These are phyloP conservation scores for Jamesozyma jinghongensis DNA, from an alignment of 805 yeast genomes.

Conservation along the genomic window DNA sequence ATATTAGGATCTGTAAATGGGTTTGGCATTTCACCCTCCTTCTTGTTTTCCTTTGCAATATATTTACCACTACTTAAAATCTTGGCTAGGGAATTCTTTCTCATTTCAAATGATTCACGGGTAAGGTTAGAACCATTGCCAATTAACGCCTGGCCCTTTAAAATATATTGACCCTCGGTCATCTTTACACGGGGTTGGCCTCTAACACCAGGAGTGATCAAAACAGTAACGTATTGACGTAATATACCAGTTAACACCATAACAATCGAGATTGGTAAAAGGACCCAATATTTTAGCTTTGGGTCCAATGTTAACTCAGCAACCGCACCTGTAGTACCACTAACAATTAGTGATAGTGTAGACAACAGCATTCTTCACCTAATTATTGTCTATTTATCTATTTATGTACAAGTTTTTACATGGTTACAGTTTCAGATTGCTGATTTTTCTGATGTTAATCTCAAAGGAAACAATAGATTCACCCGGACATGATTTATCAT, in stretches of 20 bases:
- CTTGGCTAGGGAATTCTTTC: constrained; percentile 41
- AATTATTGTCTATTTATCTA: not conserved
- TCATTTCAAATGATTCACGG: constrained; percentile 41
- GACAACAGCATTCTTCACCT: constrained; percentile 1
- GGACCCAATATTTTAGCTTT: constrained; percentile 76
- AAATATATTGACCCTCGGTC: constrained; percentile 56
- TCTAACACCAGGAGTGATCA: constrained; percentile 53
- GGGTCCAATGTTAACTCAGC: constrained; percentile 70
- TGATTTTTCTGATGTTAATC: not conserved
- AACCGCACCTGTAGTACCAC: constrained; percentile 23
- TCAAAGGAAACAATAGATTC: too few relatives aligned
- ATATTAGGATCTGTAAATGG: constrained; percentile 65
- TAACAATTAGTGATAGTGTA: constrained; percentile 9
- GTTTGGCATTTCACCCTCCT: constrained; percentile 36
- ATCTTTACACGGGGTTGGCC: constrained; percentile 41
- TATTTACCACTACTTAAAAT: constrained; percentile 46
- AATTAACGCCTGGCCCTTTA: constrained; percentile 49
- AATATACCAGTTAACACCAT: constrained; percentile 83
- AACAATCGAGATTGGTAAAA: constrained; percentile 78
- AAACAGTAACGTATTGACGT: constrained; percentile 54
- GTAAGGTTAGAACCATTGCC: constrained; percentile 45
- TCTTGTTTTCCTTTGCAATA: constrained; percentile 38
- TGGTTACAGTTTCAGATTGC: not conserved
- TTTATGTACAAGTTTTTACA: too few relatives aligned
- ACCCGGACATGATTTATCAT: not conserved